Evolutionary conservation across 768 basidiomycete genomes (phyloP).

Genomic region (Boletus tylopilopsis): DNA sequence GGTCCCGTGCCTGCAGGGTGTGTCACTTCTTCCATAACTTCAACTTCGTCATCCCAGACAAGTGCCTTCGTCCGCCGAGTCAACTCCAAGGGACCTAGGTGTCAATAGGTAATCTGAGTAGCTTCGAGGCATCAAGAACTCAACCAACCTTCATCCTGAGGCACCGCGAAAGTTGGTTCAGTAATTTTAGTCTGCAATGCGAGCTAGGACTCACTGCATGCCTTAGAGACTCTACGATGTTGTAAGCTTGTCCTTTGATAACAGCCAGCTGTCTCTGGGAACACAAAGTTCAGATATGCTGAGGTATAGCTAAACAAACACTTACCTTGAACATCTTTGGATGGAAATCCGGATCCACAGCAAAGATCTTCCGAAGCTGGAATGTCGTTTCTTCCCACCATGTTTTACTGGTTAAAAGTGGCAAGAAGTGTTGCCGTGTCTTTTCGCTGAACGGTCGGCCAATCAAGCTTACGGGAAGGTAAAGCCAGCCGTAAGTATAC

Average conservation of each 20-base stretch:
- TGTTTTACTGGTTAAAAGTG: constrained; percentile 71
- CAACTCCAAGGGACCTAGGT: constrained; percentile 79
- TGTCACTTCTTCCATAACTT: constrained; percentile 54
- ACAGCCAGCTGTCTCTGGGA: constrained; percentile 81
- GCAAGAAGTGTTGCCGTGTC: constrained; percentile 79
- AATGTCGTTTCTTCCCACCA: constrained; percentile 93
- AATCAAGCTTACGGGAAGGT: constrained; percentile 79
- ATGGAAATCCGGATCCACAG: constrained; percentile 82
- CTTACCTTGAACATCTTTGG: constrained; percentile 84
- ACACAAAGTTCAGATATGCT: constrained; percentile 2
- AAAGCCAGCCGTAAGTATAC: constrained; percentile 88
- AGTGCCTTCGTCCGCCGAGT: constrained; percentile 78
- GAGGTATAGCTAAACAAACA: constrained; percentile 4
- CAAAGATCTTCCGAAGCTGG: constrained; percentile 72
- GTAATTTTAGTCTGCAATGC: not conserved
- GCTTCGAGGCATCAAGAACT: not conserved
- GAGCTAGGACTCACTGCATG: constrained; percentile 55
- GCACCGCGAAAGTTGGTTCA: constrained; percentile 5
- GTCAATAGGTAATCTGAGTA: constrained; percentile 8
- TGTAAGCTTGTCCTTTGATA: constrained; percentile 91
- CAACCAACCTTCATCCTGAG: constrained; percentile 68
- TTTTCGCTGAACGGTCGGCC: constrained; percentile 82
- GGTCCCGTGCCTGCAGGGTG: constrained; percentile 32
- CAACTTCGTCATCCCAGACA: constrained; percentile 86
- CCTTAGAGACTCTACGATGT: constrained; percentile 79